A percentile compares a stretch with the other conserved stretches of the same genome.
Conservation (phyloP, 108 stramenopile species). For the Fistulifera solaris region DNA sequence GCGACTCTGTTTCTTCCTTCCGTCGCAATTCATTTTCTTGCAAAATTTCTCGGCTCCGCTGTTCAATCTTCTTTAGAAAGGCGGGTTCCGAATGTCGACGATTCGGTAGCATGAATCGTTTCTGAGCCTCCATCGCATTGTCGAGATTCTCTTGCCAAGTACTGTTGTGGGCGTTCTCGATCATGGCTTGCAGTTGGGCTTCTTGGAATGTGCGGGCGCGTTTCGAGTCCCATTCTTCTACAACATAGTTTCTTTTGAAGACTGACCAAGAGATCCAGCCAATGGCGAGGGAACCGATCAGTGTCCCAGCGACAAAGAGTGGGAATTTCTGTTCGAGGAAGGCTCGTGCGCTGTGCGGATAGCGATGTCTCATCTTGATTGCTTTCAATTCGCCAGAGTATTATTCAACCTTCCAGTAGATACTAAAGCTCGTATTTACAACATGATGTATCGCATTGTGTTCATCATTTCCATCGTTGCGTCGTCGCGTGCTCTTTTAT, state of each 20-base stretch:
- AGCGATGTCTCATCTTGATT: no score
- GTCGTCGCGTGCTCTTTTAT: no score
- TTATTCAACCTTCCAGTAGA: no score
- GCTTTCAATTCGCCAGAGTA: no score
- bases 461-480: no score
- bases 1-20: background rate
- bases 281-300: background rate
- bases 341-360: no score
- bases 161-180: constrained; percentile 10
- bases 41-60: background rate
- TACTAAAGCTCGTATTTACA: no score
- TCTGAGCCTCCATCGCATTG: constrained; percentile 9
- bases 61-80: background rate
- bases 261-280: background rate
- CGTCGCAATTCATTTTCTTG: background rate
- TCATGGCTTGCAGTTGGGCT: constrained; percentile 9
- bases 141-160: constrained; percentile 15
- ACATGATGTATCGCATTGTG: no score
- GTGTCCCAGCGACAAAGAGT: background rate
- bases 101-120: constrained; percentile 6
- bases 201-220: background rate
- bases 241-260: background rate
- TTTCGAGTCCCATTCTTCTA: background rate
- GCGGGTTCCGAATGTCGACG: constrained; percentile 1
- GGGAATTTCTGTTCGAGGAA: background rate